phyloP scores from a whole-genome alignment of 129 eudicot genomes.

The Smallanthus sonchifolius region DNA sequence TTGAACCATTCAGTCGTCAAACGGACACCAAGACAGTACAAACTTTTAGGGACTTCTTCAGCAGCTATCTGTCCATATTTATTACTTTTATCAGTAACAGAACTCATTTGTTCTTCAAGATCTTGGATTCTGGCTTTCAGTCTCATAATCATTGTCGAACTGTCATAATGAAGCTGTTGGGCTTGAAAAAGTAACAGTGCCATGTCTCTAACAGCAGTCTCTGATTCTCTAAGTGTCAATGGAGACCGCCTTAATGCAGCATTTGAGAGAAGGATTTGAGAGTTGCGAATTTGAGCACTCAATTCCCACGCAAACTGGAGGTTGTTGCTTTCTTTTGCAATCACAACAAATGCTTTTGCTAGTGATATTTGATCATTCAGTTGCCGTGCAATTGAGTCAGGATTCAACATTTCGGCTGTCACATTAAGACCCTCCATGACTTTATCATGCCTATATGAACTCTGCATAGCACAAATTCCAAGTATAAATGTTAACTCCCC shows the following conservation, averaged over 20 bases:
- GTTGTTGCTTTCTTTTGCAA: constrained; percentile 61
- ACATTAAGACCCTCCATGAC: constrained; percentile 39
- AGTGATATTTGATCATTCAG: constrained; percentile 57
- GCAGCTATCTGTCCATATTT: constrained; percentile 55
- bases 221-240: constrained; percentile 39
- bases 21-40: constrained; percentile 49
- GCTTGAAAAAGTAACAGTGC: constrained; percentile 48
- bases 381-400: constrained; percentile 52
- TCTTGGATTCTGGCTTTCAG: constrained; percentile 40
- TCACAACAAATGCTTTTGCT: constrained; percentile 54
- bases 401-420: constrained; percentile 49
- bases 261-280: constrained; percentile 54
- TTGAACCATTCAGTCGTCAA: constrained; percentile 46
- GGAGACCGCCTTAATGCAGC: constrained; percentile 51
- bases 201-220: constrained; percentile 39
- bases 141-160: constrained; percentile 51
- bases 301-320: constrained; percentile 60
- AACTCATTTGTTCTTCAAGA: constrained; percentile 43
- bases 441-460: constrained; percentile 26
- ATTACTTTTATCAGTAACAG: constrained; percentile 39
- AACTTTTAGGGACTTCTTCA: constrained; percentile 51
- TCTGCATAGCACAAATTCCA: constrained; percentile 20
- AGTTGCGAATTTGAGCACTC: constrained; percentile 54
- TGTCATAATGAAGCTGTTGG: constrained; percentile 48
- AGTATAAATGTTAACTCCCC: neutral